Evolutionary conservation across 164 flowering plant species (phyloP).

Genomic region (Protea cynaroides): DNA sequence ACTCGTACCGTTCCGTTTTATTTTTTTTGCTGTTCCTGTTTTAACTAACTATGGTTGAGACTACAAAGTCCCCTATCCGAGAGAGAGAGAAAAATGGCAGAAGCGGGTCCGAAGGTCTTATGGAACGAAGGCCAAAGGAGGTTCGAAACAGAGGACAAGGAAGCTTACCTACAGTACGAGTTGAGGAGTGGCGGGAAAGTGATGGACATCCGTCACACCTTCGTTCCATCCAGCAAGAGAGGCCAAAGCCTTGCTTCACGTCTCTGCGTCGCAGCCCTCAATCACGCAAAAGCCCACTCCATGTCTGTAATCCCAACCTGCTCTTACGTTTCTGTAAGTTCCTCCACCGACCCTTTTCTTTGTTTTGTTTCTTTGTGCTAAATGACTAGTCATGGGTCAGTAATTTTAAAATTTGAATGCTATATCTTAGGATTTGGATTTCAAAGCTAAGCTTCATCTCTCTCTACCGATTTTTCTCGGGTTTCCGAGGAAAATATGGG

Average conservation of each 20-base stretch:
- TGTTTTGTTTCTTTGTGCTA: background rate
- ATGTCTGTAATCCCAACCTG: slow-evolving; percentile 66
- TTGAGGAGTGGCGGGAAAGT: slow-evolving; percentile 39
- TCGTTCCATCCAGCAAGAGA: slow-evolving; percentile 70
- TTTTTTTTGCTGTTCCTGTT: no score
- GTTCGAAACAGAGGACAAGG: slow-evolving; percentile 75
- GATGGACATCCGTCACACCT: slow-evolving; percentile 77
- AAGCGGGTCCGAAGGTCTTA: slow-evolving; percentile 36
- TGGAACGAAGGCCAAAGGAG: slow-evolving; percentile 45
- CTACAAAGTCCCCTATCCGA: background rate
- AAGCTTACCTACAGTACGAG: slow-evolving; percentile 57
- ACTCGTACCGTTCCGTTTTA: no score
- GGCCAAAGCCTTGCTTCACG: slow-evolving; percentile 72
- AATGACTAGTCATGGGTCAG: background rate
- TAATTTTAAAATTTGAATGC: background rate
- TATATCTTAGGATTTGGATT: background rate
- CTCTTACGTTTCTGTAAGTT: slow-evolving; percentile 76
- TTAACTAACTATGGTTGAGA: no score
- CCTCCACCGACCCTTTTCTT: background rate
- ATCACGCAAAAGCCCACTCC: slow-evolving; percentile 59
- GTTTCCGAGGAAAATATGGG: background rate
- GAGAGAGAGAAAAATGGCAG: slow-evolving; percentile 18
- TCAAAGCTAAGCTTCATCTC: background rate
- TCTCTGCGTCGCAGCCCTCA: slow-evolving; percentile 67
- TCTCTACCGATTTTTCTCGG: background rate